Evolutionary conservation across 2,329 filamentous ascomycete genomes (phyloP).

Genomic region (Aphanoascus verrucosus): DNA sequence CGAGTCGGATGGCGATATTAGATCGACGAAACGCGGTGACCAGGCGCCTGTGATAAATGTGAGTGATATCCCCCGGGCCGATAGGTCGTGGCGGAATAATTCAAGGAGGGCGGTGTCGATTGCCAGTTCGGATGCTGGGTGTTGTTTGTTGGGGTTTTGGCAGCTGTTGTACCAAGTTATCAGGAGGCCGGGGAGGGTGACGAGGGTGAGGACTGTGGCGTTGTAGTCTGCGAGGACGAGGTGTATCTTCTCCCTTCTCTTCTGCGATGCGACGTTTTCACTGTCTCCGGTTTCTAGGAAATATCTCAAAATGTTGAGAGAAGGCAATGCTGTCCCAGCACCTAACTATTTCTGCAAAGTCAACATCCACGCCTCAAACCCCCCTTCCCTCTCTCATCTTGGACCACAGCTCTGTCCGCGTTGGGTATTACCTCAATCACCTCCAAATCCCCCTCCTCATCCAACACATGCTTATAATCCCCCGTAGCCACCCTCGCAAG

Average conservation of each 20-base stretch:
- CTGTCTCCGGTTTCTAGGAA: background rate
- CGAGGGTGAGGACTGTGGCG: slow-evolving; percentile 47
- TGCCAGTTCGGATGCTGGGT: slow-evolving; percentile 34
- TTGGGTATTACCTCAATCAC: slow-evolving; percentile 27
- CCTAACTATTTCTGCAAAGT: slow-evolving; percentile 38
- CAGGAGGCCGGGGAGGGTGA: slow-evolving; percentile 51
- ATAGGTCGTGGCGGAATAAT: slow-evolving; percentile 38
- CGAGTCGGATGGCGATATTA: slow-evolving; percentile 19
- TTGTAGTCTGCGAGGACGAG: slow-evolving; percentile 56
- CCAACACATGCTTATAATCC: background rate
- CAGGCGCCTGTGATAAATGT: slow-evolving; percentile 52
- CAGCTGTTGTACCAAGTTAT: slow-evolving; percentile 39
- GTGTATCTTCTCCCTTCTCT: slow-evolving; percentile 28
- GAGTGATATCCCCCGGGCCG: slow-evolving; percentile 36
- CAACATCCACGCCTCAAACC: background rate
- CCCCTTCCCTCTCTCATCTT: too few relatives aligned
- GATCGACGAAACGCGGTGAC: slow-evolving; percentile 39
- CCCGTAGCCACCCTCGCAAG: slow-evolving; percentile 22
- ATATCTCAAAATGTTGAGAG: slow-evolving; percentile 44
- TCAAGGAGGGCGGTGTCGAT: slow-evolving; percentile 40
- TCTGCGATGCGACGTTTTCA: background rate
- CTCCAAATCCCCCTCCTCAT: slow-evolving; percentile 30
- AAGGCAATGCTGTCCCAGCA: slow-evolving; percentile 53
- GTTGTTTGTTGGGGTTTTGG: slow-evolving; percentile 18
- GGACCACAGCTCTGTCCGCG: too few relatives aligned